Evolutionary conservation across 371 early-diverging fungal genomes (phyloP).

Genomic region (Batkoa obscura): DNA sequence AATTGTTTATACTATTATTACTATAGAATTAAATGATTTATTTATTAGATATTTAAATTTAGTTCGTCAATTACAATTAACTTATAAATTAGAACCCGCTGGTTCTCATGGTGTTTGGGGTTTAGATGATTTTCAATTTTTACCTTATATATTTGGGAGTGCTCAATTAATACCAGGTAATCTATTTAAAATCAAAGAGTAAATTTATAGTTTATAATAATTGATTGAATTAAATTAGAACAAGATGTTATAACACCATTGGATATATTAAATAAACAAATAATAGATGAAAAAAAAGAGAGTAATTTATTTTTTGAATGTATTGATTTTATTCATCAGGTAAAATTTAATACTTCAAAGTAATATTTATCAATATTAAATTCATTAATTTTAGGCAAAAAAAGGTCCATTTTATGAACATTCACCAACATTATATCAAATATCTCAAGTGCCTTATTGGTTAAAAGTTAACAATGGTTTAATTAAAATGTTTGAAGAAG

Average conservation of each 20-base stretch:
- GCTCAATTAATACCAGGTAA: constrained; percentile 50
- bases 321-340: constrained; percentile 63
- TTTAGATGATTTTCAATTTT: constrained; percentile 92
- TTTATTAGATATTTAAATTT: constrained; percentile 55
- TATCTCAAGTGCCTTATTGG: constrained; percentile 74
- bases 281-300: constrained; percentile 36
- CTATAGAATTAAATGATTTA: not conserved
- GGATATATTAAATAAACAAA: constrained; percentile 40
- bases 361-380: not conserved
- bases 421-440: constrained; percentile 89
- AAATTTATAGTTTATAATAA: constrained; percentile 15
- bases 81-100: constrained; percentile 95
- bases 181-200: constrained; percentile 28
- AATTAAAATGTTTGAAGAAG: constrained; percentile 91
- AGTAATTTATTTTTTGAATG: constrained; percentile 81
- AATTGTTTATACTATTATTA: not conserved
- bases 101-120: constrained; percentile 99
- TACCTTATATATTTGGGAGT: constrained; percentile 93
- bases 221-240: too few species aligned
- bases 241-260: constrained; percentile 25
- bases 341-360: constrained; percentile 6
- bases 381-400: constrained; percentile 23
- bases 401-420: constrained; percentile 54
- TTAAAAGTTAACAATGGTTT: constrained; percentile 82
- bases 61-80: constrained; percentile 60